Evolutionary conservation across 2,329 filamentous ascomycete genomes (phyloP), one percentile per base, ranked within the genome.

Genomic region (Verticillium zaregamsianum): DNA sequence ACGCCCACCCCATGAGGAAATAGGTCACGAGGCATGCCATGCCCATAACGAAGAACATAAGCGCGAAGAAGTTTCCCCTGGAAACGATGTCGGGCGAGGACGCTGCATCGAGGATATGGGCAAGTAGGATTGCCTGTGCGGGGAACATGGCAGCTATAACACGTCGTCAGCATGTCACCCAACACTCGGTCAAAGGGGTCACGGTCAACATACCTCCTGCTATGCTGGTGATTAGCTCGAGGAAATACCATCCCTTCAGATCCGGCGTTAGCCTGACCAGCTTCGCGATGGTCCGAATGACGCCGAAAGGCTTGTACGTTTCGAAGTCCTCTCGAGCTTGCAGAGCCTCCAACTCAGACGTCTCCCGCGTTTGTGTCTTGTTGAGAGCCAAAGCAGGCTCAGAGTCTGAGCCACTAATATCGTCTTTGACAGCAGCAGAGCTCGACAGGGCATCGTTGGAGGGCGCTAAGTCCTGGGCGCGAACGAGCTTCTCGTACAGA

Each of bases 1-100:
- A 61, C 17, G 56, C 52, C 39, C 59, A 67, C 1, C 70, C 67
- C 5, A 69, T 63, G 15, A 64, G 40, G 15, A 64, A 66, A 37
- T 72, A 71, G 0, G 64, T 61, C 20, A 71, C 49, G 4, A 70
- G 31, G 28, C 65, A 65, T 3, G 65, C 69, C 5, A 71, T 40
- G 0, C 67, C 66, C 56, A 71, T 68, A 31, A 71, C 65, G 17
- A 73, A 69, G 61, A 70, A 73, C 69, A 73, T 72, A 3, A 71
- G 64, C 3, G 70, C 59, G n/a, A 68, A 66, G 66, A 82, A 82
- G 63, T 82, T 77, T 2, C 77, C 79, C 25, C 39, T 20, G 11
- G 56, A 58, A 7, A 58, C 56, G 14, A 40, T 45, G 56, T 31
- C n/a, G 14, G n/a, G 23, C 12, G 56, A 40, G 11, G 25, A 28